phyloP scores from a whole-genome alignment of 108 stramenopile genomes.

The Skeletonema marinoi region DNA sequence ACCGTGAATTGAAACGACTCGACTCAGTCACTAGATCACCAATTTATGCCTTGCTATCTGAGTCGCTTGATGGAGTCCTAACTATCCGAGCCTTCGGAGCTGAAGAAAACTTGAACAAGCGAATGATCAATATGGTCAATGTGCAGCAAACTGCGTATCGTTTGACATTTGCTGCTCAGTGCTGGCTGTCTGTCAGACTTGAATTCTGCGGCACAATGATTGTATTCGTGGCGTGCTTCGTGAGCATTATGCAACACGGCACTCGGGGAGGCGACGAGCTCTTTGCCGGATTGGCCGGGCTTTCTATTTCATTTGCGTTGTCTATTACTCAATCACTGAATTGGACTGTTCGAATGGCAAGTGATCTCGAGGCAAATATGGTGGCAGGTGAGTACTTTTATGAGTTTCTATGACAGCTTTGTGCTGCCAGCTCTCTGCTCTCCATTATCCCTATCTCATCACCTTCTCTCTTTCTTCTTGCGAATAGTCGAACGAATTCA shows the following conservation, averaged over 20 bases:
- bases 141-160: slow-evolving; percentile 87
- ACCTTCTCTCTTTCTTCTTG: too few relatives aligned
- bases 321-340: slow-evolving; percentile 88
- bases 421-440: too few relatives aligned
- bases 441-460: too few relatives aligned
- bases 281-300: slow-evolving; percentile 93
- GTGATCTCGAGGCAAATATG: slow-evolving; percentile 93
- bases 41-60: slow-evolving; percentile 92
- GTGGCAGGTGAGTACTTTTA: slow-evolving; percentile 41
- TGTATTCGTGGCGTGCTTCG: slow-evolving; percentile 60
- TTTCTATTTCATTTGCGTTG: slow-evolving; percentile 91
- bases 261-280: slow-evolving; percentile 42
- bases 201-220: slow-evolving; percentile 87
- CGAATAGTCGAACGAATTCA: slow-evolving; percentile 78
- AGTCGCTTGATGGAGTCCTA: slow-evolving; percentile 90
- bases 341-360: slow-evolving; percentile 93
- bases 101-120: slow-evolving; percentile 61
- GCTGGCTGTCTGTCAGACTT: slow-evolving; percentile 96
- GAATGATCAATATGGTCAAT: slow-evolving; percentile 71
- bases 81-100: slow-evolving; percentile 93
- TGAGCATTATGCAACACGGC: slow-evolving; percentile 51
- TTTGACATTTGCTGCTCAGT: slow-evolving; percentile 84
- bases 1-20: slow-evolving; percentile 91
- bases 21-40: slow-evolving; percentile 86
- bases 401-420: too few relatives aligned